Evolutionary conservation across 768 basidiomycete genomes (phyloP).

Genomic region (Royoungia palumana): DNA sequence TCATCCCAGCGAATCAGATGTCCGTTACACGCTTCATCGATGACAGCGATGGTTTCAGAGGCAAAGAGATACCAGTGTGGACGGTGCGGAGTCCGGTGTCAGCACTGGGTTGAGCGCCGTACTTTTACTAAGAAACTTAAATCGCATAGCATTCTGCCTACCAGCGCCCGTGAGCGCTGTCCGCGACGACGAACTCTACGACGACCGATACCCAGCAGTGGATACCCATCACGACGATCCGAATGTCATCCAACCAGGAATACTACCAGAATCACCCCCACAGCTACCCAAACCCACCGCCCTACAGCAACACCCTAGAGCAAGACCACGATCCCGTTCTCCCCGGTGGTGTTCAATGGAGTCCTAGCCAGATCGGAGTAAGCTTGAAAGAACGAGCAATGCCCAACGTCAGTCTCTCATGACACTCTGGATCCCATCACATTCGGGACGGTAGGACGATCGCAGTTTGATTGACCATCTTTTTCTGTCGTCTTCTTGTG

Average conservation of each 20-base stretch:
- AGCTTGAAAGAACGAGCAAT: conserved; percentile 30
- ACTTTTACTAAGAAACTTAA: background rate
- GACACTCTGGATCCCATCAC: conserved; percentile 3
- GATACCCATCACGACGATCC: conserved; percentile 18
- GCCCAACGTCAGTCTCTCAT: conserved; percentile 31
- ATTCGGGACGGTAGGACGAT: conserved; percentile 19
- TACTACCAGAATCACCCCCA: conserved; percentile 18
- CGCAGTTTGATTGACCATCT: conserved; percentile 25
- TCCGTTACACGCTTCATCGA: no score
- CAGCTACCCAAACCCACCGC: conserved; percentile 11
- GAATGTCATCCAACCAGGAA: conserved; percentile 26
- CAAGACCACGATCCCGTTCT: conserved; percentile 32
- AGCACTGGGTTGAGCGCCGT: conserved; percentile 3
- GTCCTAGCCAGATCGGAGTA: conserved; percentile 12
- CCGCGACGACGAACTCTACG: conserved; percentile 1
- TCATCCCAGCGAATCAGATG: no score
- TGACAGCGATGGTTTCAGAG: no score
- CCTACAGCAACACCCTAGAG: conserved; percentile 11
- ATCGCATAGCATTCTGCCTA: conserved; percentile 6
- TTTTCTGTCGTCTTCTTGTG: conserved; percentile 14
- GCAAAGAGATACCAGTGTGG: no score
- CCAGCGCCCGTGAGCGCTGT: conserved; percentile 3
- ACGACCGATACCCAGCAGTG: conserved; percentile 14
- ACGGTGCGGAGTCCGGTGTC: background rate
- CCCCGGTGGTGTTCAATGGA: conserved; percentile 27